A percentile compares a stretch with the other conserved stretches of the same genome.
Evolutionary conservation across 176 grass and related monocot species (phyloP).

Genomic region (Eleusine coracana): DNA sequence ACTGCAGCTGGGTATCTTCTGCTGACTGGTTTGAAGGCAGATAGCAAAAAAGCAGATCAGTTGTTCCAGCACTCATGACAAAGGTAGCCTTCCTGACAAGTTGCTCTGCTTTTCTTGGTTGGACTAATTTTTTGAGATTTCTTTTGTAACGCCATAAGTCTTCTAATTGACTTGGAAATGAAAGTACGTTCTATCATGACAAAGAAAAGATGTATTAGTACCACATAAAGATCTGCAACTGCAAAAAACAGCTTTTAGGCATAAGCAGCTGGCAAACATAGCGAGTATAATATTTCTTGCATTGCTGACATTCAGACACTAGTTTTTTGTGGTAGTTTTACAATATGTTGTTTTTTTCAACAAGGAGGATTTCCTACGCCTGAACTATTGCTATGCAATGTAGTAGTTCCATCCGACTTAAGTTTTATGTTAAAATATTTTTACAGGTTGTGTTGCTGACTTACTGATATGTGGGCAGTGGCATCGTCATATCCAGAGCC

Average conservation of each 20-base stretch:
- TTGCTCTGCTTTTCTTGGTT: conserved; percentile 46
- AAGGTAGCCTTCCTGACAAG: conserved; percentile 55
- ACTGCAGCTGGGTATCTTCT: conserved; percentile 35
- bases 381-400: not conserved
- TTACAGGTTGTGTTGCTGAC: conserved; percentile 31
- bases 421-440: conserved; percentile 6
- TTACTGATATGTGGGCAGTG: conserved; percentile 55
- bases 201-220: not conserved
- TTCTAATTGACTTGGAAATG: conserved; percentile 64
- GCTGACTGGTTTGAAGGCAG: conserved; percentile 39
- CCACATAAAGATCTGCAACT: not conserved
- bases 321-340: not conserved
- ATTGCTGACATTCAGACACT: not conserved
- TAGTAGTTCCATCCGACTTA: not conserved
- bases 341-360: not conserved
- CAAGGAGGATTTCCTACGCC: not conserved
- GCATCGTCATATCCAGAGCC: conserved; percentile 66
- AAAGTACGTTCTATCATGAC: conserved; percentile 48
- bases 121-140: conserved; percentile 41
- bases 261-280: not conserved
- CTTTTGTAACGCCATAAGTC: conserved; percentile 57
- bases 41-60: conserved; percentile 51
- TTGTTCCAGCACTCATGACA: conserved; percentile 59
- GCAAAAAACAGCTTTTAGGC: not conserved
- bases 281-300: not conserved